Conservation (phyloP, 2,329 filamentous ascomycete genomes). For the Aspergillus quadricinctus region DNA sequence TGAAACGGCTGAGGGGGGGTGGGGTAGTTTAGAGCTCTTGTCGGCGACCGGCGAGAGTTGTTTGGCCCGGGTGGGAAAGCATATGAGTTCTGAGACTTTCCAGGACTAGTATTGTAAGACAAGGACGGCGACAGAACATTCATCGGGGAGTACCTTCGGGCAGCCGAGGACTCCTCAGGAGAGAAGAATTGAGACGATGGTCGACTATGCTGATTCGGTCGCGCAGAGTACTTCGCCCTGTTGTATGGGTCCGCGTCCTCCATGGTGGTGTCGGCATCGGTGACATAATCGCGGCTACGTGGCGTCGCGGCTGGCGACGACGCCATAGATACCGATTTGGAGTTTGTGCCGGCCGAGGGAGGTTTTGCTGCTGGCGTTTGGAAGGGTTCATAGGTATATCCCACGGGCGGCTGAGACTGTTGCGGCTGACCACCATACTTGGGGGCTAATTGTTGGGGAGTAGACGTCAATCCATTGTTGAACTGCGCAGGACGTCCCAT, state of each 20-base stretch:
- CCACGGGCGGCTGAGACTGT: slow-evolving; percentile 50
- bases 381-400: slow-evolving; percentile 66
- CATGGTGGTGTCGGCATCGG: slow-evolving; percentile 76
- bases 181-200: slow-evolving; percentile 68
- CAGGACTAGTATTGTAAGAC: slow-evolving; percentile 66
- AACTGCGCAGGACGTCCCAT: slow-evolving; percentile 61
- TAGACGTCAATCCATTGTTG: slow-evolving; percentile 50
- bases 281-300: slow-evolving; percentile 60
- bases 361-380: slow-evolving; percentile 42
- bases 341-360: slow-evolving; percentile 35
- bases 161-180: slow-evolving; percentile 73
- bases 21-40: slow-evolving; percentile 57
- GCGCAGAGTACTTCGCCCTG: slow-evolving; percentile 78
- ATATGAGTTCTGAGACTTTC: slow-evolving; percentile 48
- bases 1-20: slow-evolving; percentile 57
- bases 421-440: slow-evolving; percentile 45
- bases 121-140: slow-evolving; percentile 77
- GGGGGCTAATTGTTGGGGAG: slow-evolving; percentile 48
- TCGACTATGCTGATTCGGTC: slow-evolving; percentile 67
- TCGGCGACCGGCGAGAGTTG: slow-evolving; percentile 71
- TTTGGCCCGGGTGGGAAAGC: slow-evolving; percentile 50
- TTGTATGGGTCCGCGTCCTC: slow-evolving; percentile 85
- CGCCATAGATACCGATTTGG: slow-evolving; percentile 51
- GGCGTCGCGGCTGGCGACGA: slow-evolving; percentile 56
- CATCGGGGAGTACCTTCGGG: slow-evolving; percentile 95